Conservation (phyloP, 768 basidiomycete genomes). For the Boletus huronensis region DNA sequence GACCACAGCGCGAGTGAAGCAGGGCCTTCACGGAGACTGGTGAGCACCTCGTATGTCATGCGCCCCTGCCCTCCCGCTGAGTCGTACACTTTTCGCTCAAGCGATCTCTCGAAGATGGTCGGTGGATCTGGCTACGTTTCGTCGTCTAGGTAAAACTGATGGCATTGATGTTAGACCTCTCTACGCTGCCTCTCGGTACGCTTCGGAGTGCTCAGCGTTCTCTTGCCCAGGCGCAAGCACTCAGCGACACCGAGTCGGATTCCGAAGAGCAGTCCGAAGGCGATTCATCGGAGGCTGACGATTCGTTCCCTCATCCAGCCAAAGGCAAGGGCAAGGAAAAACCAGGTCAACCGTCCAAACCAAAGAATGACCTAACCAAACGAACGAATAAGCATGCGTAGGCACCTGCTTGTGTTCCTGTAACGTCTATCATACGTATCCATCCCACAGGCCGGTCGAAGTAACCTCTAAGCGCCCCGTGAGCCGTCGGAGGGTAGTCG, state of each 20-base stretch:
- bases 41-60: neutral
- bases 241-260: conserved; percentile 40
- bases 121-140: neutral
- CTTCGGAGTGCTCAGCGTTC: conserved; percentile 62
- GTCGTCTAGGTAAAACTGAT: conserved; percentile 7
- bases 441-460: conserved; percentile 61
- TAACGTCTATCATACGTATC: neutral
- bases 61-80: neutral
- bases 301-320: conserved; percentile 1
- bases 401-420: conserved; percentile 31
- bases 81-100: neutral
- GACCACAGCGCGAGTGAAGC: neutral
- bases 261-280: conserved; percentile 22
- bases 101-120: conserved; percentile 31
- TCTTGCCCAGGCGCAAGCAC: conserved; percentile 41
- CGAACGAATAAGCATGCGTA: conserved; percentile 85
- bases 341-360: conserved; percentile 40
- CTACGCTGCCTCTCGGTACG: conserved; percentile 58
- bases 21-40: conserved; percentile 15
- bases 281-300: conserved; percentile 11
- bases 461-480: conserved; percentile 84
- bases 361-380: conserved; percentile 49
- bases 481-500: conserved; percentile 62
- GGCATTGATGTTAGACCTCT: conserved; percentile 47
- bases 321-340: conserved; percentile 36